Conservation (phyloP, 1,139 yeast species). For the Debaryomyces sp. region DNA sequence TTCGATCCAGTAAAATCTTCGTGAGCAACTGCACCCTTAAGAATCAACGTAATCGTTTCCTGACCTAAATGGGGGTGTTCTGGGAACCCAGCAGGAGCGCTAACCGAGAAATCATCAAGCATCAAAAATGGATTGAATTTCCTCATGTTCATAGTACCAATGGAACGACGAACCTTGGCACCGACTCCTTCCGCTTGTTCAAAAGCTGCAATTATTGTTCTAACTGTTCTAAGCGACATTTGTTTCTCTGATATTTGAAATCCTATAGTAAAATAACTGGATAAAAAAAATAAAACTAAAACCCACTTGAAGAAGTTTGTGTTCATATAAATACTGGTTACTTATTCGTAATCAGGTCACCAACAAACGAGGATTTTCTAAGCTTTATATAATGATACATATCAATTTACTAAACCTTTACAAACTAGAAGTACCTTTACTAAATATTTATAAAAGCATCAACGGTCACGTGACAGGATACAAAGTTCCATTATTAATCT, state of each 20-base stretch:
- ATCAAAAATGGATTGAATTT: constrained; percentile 82
- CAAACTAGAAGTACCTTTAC: not conserved
- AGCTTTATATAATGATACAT: not conserved
- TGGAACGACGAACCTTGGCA: constrained; percentile 79
- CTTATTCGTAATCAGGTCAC: not conserved
- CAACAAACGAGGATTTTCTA: not conserved
- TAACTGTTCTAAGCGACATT: constrained; percentile 49
- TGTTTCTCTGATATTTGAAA: constrained; percentile 1
- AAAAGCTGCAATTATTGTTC: constrained; percentile 61
- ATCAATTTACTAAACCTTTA: not conserved
- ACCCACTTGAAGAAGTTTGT: not conserved
- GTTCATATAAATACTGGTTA: not conserved
- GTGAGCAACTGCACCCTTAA: constrained; percentile 81
- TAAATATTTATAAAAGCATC: constrained; percentile 1
- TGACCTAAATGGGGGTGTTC: constrained; percentile 94
- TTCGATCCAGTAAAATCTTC: constrained; percentile 88
- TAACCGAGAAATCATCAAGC: constrained; percentile 73
- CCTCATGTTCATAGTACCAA: constrained; percentile 68
- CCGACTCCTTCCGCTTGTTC: constrained; percentile 90
- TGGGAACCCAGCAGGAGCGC: constrained; percentile 75
- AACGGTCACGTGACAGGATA: not conserved
- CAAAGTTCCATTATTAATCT: not conserved
- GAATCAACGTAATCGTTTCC: constrained; percentile 79
- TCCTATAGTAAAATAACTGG: constrained; percentile 1
- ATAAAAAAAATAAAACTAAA: not conserved